A percentile compares a stretch with the other conserved stretches of the same genome.
These are phyloP conservation scores for Wickerhamomyces sydowiorum DNA, from an alignment of 805 yeast genomes.

Conservation along the genomic window DNA sequence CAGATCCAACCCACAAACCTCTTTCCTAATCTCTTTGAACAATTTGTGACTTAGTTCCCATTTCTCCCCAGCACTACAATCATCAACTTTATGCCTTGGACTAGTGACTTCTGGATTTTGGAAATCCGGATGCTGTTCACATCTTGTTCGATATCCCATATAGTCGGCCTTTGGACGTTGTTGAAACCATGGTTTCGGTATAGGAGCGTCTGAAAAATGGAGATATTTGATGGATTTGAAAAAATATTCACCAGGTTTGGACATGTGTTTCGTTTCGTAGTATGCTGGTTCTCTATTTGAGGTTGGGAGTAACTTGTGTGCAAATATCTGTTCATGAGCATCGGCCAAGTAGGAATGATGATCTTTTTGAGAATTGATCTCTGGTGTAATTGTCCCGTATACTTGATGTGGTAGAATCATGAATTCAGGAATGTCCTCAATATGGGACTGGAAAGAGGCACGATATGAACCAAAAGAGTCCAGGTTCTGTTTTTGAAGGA, in stretches of 20 bases:
- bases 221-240: constrained; percentile 35
- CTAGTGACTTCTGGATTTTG: constrained; percentile 1
- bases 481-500: constrained; percentile 10
- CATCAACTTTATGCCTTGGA: constrained; percentile 5
- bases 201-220: constrained; percentile 63
- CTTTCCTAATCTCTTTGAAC: constrained; percentile 14
- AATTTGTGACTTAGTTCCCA: constrained; percentile 16
- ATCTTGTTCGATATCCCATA: constrained; percentile 12
- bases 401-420: constrained; percentile 43
- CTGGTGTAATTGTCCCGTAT: constrained; percentile 48
- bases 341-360: constrained; percentile 39
- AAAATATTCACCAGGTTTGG: constrained; percentile 11
- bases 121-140: constrained; percentile 13
- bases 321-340: constrained; percentile 35
- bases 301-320: constrained; percentile 14
- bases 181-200: constrained; percentile 58
- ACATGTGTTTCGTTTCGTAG: constrained; percentile 11
- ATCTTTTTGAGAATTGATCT: constrained; percentile 28
- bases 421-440: constrained; percentile 18
- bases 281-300: constrained; percentile 13
- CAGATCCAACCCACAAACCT: constrained; percentile 19
- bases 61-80: constrained; percentile 16
- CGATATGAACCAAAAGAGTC: constrained; percentile 1
- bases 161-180: constrained; percentile 7
- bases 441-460: constrained; percentile 5